These are phyloP conservation scores for Parietichytrium sp. DNA, from an alignment of 108 stramenopile species.

Conservation along the genomic window DNA sequence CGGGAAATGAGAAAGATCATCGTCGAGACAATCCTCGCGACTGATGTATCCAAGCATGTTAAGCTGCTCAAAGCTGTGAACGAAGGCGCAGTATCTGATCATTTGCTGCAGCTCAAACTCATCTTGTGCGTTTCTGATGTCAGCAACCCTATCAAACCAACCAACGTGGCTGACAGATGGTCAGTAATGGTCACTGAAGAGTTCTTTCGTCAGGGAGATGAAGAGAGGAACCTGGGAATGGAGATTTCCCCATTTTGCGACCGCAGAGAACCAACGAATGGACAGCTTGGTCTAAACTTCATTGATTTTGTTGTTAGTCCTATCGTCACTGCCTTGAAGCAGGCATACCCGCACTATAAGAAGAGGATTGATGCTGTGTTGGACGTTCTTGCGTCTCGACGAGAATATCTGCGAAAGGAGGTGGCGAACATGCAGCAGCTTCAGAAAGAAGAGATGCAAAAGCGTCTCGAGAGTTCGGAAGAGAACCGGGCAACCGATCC, in stretches of 20 bases:
- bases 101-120: conserved; percentile 44
- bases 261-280: conserved; percentile 45
- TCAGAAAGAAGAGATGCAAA: too few relatives aligned
- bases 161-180: conserved; percentile 53
- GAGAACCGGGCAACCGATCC: too few relatives aligned
- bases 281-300: conserved; percentile 58
- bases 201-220: conserved; percentile 69
- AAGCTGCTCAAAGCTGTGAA: conserved; percentile 49
- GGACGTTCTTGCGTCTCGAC: conserved; percentile 28
- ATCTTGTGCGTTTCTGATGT: conserved; percentile 68
- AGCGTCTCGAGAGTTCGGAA: too few relatives aligned
- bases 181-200: conserved; percentile 58
- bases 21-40: conserved; percentile 68
- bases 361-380: neutral
- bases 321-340: neutral
- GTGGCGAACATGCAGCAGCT: too few relatives aligned
- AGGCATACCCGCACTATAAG: neutral
- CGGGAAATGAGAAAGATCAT: conserved; percentile 56
- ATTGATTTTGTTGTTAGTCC: conserved; percentile 65
- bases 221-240: conserved; percentile 49
- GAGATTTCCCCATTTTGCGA: conserved; percentile 60
- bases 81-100: neutral
- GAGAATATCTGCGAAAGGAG: too few relatives aligned
- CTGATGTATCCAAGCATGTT: conserved; percentile 77
- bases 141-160: conserved; percentile 62